Conservation (phyloP, 75 land plant species). For the Cunninghamia lanceolata region DNA sequence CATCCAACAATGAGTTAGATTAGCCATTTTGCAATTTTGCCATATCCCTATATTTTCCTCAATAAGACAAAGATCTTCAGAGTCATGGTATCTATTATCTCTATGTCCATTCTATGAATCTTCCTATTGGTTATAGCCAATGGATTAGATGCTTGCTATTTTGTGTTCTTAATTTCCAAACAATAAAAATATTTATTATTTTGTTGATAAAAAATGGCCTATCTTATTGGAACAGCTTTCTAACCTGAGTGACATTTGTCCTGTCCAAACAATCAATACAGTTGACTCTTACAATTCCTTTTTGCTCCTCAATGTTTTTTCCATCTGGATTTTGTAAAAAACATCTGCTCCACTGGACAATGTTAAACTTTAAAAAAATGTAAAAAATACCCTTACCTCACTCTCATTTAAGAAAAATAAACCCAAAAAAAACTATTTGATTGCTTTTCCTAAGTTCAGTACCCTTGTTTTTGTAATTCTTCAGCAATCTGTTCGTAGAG, state of each 20-base stretch:
- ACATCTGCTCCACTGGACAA: constrained; percentile 68
- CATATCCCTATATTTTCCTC: background rate
- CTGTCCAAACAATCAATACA: constrained; percentile 99
- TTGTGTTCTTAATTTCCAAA: background rate
- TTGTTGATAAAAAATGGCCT: background rate
- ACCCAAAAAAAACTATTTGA: background rate
- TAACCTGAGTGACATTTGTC: constrained; percentile 97
- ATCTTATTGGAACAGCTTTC: background rate
- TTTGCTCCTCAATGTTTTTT: constrained; percentile 61
- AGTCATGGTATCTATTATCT: background rate
- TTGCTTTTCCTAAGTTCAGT: constrained; percentile 6
- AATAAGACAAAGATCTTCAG: background rate
- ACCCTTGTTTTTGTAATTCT: constrained; percentile 79
- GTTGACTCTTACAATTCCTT: constrained; percentile 82
- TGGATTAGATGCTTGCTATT: background rate
- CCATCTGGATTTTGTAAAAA: constrained; percentile 57
- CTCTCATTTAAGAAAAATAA: background rate
- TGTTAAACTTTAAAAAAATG: background rate
- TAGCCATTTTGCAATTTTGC: background rate
- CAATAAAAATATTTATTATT: background rate
- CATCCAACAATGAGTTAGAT: no score
- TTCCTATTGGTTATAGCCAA: background rate
- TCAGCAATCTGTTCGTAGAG: constrained; percentile 74
- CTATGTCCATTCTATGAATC: background rate
- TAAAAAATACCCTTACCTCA: background rate